Evolutionary conservation across 192 early-diverging fungal species (phyloP), one percentile per base, ranked within the genome.

Genomic region (Podochytrium sp.): DNA sequence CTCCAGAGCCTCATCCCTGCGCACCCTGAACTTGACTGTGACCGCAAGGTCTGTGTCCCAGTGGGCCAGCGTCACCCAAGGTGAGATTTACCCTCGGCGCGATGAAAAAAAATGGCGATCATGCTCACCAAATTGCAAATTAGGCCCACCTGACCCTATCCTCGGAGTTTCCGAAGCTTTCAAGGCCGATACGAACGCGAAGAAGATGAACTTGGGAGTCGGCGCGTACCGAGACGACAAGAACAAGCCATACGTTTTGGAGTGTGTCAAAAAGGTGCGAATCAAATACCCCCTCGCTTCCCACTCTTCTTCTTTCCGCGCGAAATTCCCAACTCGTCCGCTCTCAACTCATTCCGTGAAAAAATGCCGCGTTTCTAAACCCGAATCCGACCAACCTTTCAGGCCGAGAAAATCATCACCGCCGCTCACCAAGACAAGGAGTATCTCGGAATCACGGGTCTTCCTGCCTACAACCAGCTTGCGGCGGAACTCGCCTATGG

Each of bases 191-290:
- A 84, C 78, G 41, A 90, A 96, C 76, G 77, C 94, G 14, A 87
- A 86, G 75, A 99, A 99, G 90, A 98, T 99, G 90, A 98, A 98
- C 89, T 84, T 99, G 43, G 96, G 96, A 65, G 96, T 97, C 30
- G 98, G 98, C 73, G 98, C 96, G 47, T 99, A 98, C 84, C 91
- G 96, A 78, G 94, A 95, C 77, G 95, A 99, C 72, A 66, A 82
- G 42, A 82, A 82, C 71, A 93, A 95, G 82, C 98, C 98, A 52
- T 98, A 90, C 78, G 96, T 99, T 25, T 87, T 99, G 73, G 83
- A 74, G 74, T 89, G 88, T 37, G 96, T 99, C 39, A 86, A 90
- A 65, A 94, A 96, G 90, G 91, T 91, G 78, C 39, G 50, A 27
- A 70, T 52, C n/a, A 58, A 6, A 41, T 12, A 32, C 14, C 20